Evolutionary conservation across 2,329 filamentous ascomycete species (phyloP).

Genomic region (Neoscytalidium dimidiatum): DNA sequence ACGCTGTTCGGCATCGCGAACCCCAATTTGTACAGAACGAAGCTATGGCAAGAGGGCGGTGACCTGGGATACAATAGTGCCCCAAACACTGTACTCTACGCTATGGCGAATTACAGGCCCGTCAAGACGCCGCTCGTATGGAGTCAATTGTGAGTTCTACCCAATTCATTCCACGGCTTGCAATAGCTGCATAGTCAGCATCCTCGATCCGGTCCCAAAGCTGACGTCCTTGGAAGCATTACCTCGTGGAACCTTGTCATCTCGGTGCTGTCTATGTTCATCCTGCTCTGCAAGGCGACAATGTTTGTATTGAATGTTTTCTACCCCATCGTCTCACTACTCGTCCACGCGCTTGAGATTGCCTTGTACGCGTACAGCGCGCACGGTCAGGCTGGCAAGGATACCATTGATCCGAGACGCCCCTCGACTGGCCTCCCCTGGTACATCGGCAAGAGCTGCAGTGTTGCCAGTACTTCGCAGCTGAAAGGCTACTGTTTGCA

Average conservation of each 20-base stretch:
- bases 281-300: constrained; percentile 70
- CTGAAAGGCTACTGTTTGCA: constrained; percentile 62
- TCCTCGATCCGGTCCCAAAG: background rate
- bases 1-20: constrained; percentile 73
- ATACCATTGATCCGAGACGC: constrained; percentile 66
- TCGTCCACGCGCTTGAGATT: constrained; percentile 60
- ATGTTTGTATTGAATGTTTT: constrained; percentile 71
- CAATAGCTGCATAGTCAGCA: background rate
- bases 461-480: constrained; percentile 57
- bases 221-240: constrained; percentile 51
- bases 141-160: constrained; percentile 65
- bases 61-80: constrained; percentile 74
- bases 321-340: constrained; percentile 64
- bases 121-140: constrained; percentile 68
- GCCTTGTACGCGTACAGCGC: constrained; percentile 67
- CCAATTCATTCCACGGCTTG: background rate
- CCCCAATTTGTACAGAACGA: constrained; percentile 70
- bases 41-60: constrained; percentile 72
- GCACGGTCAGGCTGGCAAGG: constrained; percentile 72
- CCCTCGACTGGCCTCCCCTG: constrained; percentile 66
- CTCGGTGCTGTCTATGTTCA: constrained; percentile 73
- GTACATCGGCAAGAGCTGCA: constrained; percentile 74
- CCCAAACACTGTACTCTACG: constrained; percentile 69
- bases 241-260: constrained; percentile 77
- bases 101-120: constrained; percentile 69